phyloP scores from a whole-genome alignment of 768 basidiomycete species.

The Lactarius quietus region DNA sequence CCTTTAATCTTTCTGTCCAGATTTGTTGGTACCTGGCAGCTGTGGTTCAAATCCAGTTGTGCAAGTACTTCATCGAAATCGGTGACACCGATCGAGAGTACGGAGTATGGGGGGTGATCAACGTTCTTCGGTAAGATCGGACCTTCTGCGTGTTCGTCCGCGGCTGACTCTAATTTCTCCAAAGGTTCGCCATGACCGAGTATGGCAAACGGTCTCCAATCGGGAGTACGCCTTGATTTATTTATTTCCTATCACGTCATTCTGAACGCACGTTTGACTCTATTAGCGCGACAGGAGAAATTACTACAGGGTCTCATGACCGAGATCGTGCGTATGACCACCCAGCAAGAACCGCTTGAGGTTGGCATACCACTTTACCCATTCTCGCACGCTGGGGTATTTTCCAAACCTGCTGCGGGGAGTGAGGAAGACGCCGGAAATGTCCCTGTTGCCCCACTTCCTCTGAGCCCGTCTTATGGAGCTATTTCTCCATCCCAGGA shows the following conservation, averaged over 20 bases:
- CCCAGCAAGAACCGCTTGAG: constrained; percentile 73
- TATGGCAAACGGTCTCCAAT: constrained; percentile 80
- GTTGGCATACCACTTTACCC: constrained; percentile 79
- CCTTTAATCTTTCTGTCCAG: constrained; percentile 35
- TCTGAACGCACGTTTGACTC: background rate
- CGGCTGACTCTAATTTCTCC: constrained; percentile 50
- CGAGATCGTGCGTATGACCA: constrained; percentile 80
- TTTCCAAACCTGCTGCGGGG: constrained; percentile 44
- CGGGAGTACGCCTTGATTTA: constrained; percentile 54
- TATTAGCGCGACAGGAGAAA: constrained; percentile 73
- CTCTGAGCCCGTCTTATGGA: constrained; percentile 37
- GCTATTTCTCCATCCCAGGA: constrained; percentile 24
- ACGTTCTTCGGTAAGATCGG: constrained; percentile 62
- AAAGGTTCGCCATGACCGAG: constrained; percentile 81
- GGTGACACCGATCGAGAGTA: constrained; percentile 72
- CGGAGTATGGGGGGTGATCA: constrained; percentile 85
- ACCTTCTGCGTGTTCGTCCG: background rate
- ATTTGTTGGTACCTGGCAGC: constrained; percentile 92
- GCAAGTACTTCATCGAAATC: constrained; percentile 81
- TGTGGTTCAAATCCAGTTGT: constrained; percentile 80
- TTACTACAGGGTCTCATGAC: constrained; percentile 80
- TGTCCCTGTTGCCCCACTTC: constrained; percentile 37
- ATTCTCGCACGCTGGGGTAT: constrained; percentile 67
- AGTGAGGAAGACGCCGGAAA: constrained; percentile 32
- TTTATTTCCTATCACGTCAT: background rate